Percentiles rank a stretch among this genome's conserved stretches.
Evolutionary conservation across 2,329 filamentous ascomycete genomes (phyloP).

Genomic region (Phaeosphaeriaceae sp.): DNA sequence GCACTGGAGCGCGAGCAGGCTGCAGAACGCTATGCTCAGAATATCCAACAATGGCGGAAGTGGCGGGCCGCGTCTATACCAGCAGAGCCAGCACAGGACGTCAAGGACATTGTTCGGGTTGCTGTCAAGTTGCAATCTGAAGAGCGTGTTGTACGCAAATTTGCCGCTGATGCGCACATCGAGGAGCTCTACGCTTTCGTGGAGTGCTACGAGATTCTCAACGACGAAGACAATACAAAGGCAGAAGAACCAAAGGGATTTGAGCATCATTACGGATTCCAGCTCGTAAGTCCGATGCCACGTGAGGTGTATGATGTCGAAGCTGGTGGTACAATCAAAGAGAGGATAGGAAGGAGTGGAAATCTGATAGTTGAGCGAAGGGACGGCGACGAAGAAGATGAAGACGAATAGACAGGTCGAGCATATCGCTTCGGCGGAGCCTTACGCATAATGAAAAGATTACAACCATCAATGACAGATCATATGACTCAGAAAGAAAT

Average conservation of each 20-base stretch:
- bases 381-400: slow-evolving; percentile 62
- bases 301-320: slow-evolving; percentile 79
- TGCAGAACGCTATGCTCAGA: slow-evolving; percentile 63
- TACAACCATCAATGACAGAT: neutral
- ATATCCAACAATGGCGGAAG: slow-evolving; percentile 74
- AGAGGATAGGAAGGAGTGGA: slow-evolving; percentile 80
- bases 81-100: slow-evolving; percentile 70
- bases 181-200: slow-evolving; percentile 97
- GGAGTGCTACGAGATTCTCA: slow-evolving; percentile 80
- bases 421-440: too few species aligned
- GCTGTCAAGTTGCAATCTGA: slow-evolving; percentile 45
- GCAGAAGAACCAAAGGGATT: slow-evolving; percentile 70
- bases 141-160: slow-evolving; percentile 80
- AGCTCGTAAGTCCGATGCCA: slow-evolving; percentile 85
- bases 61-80: slow-evolving; percentile 78
- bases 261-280: slow-evolving; percentile 83
- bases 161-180: slow-evolving; percentile 72
- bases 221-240: slow-evolving; percentile 39
- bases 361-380: slow-evolving; percentile 87
- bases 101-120: slow-evolving; percentile 76
- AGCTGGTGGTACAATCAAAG: slow-evolving; percentile 69
- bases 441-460: neutral
- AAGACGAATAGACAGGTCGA: slow-evolving; percentile 26
- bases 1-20: slow-evolving; percentile 71
- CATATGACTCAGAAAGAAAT: neutral